Evolutionary conservation across 192 early-diverging fungal genomes (phyloP).

Genomic region (Backusella tarrabulga): DNA sequence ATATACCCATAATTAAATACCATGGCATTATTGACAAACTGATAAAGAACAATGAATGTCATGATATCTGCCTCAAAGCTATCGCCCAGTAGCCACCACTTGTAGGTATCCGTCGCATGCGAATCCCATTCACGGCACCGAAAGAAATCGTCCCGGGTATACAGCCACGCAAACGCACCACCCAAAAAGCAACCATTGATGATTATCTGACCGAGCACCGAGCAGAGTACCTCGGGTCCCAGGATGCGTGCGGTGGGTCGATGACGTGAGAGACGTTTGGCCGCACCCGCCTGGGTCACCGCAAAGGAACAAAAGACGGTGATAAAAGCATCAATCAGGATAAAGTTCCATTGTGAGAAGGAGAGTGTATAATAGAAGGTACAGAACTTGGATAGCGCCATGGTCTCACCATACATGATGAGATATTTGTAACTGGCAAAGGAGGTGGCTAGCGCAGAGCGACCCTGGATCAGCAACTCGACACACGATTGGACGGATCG

Average conservation of each 20-base stretch:
- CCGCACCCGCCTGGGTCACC: conserved; percentile 45
- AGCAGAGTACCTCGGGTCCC: conserved; percentile 60
- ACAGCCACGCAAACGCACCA: conserved; percentile 47
- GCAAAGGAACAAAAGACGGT: conserved; percentile 48
- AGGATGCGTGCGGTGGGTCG: conserved; percentile 65
- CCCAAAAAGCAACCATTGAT: conserved; percentile 60
- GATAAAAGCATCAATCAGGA: conserved; percentile 65
- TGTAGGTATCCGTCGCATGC: conserved; percentile 43
- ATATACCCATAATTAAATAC: conserved; percentile 56
- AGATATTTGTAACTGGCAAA: conserved; percentile 66
- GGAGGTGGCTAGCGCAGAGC: conserved; percentile 60
- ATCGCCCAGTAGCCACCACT: conserved; percentile 69
- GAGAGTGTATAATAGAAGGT: conserved; percentile 63
- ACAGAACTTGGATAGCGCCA: conserved; percentile 51
- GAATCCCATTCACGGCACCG: conserved; percentile 64
- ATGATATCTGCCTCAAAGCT: conserved; percentile 60
- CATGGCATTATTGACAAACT: conserved; percentile 61
- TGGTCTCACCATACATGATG: conserved; percentile 58
- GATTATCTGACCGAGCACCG: conserved; percentile 52
- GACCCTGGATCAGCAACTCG: conserved; percentile 54
- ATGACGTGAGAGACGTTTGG: conserved; percentile 39
- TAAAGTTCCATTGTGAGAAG: conserved; percentile 58
- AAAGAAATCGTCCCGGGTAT: conserved; percentile 52
- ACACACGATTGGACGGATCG: conserved; percentile 51
- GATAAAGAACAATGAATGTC: conserved; percentile 51